A percentile compares a stretch with the other conserved stretches of the same genome.
These are phyloP conservation scores for Podospora bellae-mahoneyi DNA, from an alignment of 495 filamentous ascomycete species.

Conservation along the genomic window DNA sequence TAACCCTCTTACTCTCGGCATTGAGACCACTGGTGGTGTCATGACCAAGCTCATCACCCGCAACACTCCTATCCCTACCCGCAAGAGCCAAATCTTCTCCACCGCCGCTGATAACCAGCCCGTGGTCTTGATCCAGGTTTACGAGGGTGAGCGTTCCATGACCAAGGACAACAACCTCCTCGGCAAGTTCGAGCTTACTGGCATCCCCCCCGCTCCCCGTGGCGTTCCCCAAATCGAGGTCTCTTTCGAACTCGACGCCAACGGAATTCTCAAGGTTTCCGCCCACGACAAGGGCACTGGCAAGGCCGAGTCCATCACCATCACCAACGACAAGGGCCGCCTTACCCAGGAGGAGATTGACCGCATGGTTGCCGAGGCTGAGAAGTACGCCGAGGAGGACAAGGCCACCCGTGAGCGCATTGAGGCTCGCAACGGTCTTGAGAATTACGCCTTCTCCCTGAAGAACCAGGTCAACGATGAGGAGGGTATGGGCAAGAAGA, in stretches of 20 bases:
- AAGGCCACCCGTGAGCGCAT: conserved; percentile 94
- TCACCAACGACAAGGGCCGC: conserved; percentile 98
- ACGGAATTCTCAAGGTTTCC: conserved; percentile 94
- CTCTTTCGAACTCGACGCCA: conserved; percentile 95
- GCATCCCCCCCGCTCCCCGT: conserved; percentile 90
- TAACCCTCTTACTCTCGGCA: conserved; percentile 96
- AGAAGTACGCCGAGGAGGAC: conserved; percentile 98
- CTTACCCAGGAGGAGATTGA: conserved; percentile 95
- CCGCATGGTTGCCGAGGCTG: conserved; percentile 94
- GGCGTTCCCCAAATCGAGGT: conserved; percentile 98
- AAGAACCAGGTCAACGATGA: conserved; percentile 99
- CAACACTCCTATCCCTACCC: conserved; percentile 92
- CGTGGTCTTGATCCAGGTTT: conserved; percentile 95
- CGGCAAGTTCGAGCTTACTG: conserved; percentile 96
- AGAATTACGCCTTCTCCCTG: conserved; percentile 94
- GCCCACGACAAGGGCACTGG: conserved; percentile 96
- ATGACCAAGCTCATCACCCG: conserved; percentile 98
- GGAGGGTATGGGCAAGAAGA: conserved; percentile 92
- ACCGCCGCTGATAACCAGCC: conserved; percentile 98
- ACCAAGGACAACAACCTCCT: conserved; percentile 96
- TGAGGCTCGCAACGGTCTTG: conserved; percentile 89
- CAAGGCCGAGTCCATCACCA: conserved; percentile 93
- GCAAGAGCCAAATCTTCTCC: conserved; percentile 97
- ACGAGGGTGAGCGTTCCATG: conserved; percentile 92
- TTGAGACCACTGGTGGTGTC: conserved; percentile 96